phyloP scores from a whole-genome alignment of 352 stramenopile species.

The Thraustotheca clavata region DNA sequence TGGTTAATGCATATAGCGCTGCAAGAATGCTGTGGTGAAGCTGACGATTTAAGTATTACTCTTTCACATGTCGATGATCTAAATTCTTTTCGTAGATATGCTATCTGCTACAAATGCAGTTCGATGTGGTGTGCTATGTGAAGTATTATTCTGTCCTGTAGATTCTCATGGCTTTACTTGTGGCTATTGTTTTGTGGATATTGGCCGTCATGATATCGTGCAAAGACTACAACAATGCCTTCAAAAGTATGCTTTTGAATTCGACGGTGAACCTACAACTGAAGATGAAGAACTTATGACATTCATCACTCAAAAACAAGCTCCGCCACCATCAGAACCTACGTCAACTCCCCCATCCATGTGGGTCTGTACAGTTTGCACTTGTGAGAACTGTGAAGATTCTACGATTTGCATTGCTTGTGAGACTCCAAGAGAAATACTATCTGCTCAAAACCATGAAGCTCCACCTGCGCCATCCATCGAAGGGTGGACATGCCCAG shows the following conservation, averaged over 20 bases:
- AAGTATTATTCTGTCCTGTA: slow-evolving; percentile 49
- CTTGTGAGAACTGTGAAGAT: slow-evolving; percentile 44
- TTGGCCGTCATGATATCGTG: slow-evolving; percentile 58
- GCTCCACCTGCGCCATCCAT: not conserved
- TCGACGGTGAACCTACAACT: slow-evolving; percentile 41
- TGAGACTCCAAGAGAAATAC: not conserved
- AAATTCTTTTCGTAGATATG: slow-evolving; percentile 23
- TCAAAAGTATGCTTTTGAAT: slow-evolving; percentile 41
- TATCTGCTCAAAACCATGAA: too few species aligned
- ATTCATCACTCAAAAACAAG: slow-evolving; percentile 23
- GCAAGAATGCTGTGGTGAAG: slow-evolving; percentile 58
- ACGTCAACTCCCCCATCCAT: slow-evolving; percentile 26
- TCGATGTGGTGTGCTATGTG: slow-evolving; percentile 51
- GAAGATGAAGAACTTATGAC: slow-evolving; percentile 35
- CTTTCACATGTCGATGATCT: not conserved
- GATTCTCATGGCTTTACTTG: slow-evolving; percentile 35
- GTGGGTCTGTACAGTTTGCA: slow-evolving; percentile 59
- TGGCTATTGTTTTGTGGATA: slow-evolving; percentile 58
- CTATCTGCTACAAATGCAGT: slow-evolving; percentile 52
- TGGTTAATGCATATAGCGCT: slow-evolving; percentile 56
- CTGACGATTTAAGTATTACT: slow-evolving; percentile 50
- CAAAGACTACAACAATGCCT: slow-evolving; percentile 38
- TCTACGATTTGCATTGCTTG: not conserved
- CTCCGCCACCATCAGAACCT: not conserved
- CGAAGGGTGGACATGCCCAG: slow-evolving; percentile 43